Conservation (phyloP, 805 yeast genomes). For the Wickerhamiella siamensis region DNA sequence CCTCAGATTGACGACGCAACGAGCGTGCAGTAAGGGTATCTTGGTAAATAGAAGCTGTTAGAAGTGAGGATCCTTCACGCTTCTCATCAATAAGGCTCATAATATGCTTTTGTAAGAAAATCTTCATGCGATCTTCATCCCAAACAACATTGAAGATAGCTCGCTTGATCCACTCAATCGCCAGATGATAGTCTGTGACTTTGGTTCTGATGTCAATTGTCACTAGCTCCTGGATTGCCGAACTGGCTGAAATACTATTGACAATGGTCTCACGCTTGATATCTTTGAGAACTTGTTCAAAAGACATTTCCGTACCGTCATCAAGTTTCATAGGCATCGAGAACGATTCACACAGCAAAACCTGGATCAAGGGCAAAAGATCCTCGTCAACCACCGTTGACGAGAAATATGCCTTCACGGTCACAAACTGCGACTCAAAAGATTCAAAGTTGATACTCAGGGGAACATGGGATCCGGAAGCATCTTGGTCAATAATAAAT, state of each 20-base stretch:
- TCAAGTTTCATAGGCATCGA: conserved; percentile 55
- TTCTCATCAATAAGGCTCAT: conserved; percentile 48
- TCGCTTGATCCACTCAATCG: conserved; percentile 64
- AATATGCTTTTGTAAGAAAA: conserved; percentile 47
- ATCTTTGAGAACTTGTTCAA: conserved; percentile 61
- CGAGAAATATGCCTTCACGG: conserved; percentile 47
- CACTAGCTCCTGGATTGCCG: conserved; percentile 52
- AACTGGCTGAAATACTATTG: conserved; percentile 40
- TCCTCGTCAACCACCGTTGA: conserved; percentile 37
- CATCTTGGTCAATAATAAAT: conserved; percentile 11
- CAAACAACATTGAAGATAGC: conserved; percentile 52
- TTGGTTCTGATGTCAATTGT: conserved; percentile 48
- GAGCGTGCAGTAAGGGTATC: conserved; percentile 44
- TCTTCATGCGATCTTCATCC: conserved; percentile 56
- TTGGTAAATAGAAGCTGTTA: conserved; percentile 47
- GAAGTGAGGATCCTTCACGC: conserved; percentile 48
- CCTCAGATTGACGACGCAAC: conserved; percentile 49
- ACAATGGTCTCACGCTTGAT: conserved; percentile 58
- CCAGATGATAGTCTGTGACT: conserved; percentile 44
- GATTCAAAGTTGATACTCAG: conserved; percentile 66
- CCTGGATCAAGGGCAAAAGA: conserved; percentile 48
- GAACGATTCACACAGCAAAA: conserved; percentile 51
- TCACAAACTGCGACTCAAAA: conserved; percentile 63
- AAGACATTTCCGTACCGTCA: conserved; percentile 45
- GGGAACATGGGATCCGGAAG: conserved; percentile 32